These are phyloP conservation scores for Didymella keratinophila DNA, from an alignment of 2,329 filamentous ascomycete species.

Conservation along the genomic window DNA sequence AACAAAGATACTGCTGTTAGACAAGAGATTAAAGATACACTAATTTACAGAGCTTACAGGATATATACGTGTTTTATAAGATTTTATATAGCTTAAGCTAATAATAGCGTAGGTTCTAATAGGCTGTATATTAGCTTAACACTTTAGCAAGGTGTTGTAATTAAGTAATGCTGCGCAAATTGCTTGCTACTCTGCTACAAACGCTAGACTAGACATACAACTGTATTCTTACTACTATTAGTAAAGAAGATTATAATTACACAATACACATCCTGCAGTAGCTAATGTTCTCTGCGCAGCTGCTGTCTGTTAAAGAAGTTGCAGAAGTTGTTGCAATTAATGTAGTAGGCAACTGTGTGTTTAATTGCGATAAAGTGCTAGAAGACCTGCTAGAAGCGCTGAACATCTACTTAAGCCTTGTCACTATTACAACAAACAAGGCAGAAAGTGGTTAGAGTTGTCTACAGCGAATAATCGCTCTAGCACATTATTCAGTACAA, in stretches of 20 bases:
- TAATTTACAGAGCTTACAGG: conserved; percentile 36
- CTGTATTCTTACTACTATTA: conserved; percentile 35
- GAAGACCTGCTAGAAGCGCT: conserved; percentile 44
- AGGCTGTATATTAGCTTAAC: conserved; percentile 39
- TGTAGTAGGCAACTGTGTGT: conserved; percentile 31
- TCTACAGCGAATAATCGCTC: conserved; percentile 16
- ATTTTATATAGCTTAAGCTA: background rate
- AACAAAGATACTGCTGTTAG: conserved; percentile 31
- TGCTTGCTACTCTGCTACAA: conserved; percentile 31
- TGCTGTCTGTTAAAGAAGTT: conserved; percentile 33
- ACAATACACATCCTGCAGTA: conserved; percentile 36
- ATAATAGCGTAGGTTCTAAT: conserved; percentile 36
- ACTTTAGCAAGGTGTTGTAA: conserved; percentile 25
- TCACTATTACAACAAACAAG: conserved; percentile 30
- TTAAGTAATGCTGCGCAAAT: conserved; percentile 6
- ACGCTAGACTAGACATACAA: conserved; percentile 42
- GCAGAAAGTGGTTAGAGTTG: background rate
- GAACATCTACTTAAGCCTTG: conserved; percentile 44
- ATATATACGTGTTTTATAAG: conserved; percentile 32
- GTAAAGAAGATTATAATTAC: conserved; percentile 25
- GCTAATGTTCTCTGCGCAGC: conserved; percentile 35
- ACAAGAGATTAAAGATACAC: conserved; percentile 42
- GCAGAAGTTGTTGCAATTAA: conserved; percentile 41
- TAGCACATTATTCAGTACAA: conserved; percentile 49
- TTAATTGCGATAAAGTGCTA: conserved; percentile 47